Evolutionary conservation across 129 eudicot species (phyloP).

Genomic region (Gnaphalium uliginosum): DNA sequence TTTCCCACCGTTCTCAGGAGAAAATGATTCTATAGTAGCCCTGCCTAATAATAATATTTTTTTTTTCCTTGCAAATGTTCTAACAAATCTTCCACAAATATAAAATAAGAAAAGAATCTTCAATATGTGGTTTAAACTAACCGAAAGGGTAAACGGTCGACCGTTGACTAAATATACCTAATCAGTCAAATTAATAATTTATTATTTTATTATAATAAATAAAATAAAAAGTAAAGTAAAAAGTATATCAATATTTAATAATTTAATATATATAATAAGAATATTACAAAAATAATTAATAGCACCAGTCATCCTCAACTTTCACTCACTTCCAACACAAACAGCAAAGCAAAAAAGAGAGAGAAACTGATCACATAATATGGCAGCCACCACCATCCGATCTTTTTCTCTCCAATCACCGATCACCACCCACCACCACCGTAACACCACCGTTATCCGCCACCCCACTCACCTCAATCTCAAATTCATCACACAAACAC

Average conservation of each 20-base stretch:
- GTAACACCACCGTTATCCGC: slow-evolving; percentile 22
- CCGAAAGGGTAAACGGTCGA: slow-evolving; percentile 28
- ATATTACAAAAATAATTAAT: no score
- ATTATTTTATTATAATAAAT: no score
- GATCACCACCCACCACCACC: slow-evolving; percentile 28
- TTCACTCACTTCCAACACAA: slow-evolving; percentile 1
- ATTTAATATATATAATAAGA: no score
- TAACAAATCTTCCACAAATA: neutral
- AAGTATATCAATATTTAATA: no score
- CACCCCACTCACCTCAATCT: slow-evolving; percentile 20
- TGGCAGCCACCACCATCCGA: slow-evolving; percentile 33
- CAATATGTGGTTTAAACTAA: slow-evolving; percentile 25
- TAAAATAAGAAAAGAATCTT: slow-evolving; percentile 14
- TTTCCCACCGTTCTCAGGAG: no score
- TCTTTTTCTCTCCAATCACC: slow-evolving; percentile 32
- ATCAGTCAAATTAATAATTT: slow-evolving; percentile 8
- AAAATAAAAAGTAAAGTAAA: no score
- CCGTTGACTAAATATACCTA: slow-evolving; percentile 10
- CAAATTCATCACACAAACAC: slow-evolving; percentile 23
- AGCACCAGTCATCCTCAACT: neutral
- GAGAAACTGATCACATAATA: slow-evolving; percentile 12
- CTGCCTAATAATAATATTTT: no score
- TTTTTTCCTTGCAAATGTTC: no score
- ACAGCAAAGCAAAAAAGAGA: neutral
- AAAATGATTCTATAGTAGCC: no score